Base-by-base conservation (phyloP, 345 rosid genomes). In the Boechera stricta region DNA sequence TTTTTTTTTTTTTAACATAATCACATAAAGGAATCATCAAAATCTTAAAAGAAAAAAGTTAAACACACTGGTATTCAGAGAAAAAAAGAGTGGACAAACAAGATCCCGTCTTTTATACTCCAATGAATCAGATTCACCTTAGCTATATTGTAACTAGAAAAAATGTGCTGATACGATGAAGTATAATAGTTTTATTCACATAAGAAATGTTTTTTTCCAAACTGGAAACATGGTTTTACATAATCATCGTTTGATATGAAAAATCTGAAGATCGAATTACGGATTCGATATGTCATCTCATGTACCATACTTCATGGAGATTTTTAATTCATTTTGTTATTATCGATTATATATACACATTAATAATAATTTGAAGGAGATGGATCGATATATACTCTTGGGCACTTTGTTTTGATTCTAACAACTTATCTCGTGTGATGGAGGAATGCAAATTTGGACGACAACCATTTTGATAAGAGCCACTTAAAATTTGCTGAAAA, bases 351-450 rank as follows among this genome's bases (percentile, higher is more conserved):
- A 32, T 41, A 41, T 42, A 74, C 24, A 44, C 10, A 32, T 10
- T 16, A 55, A 67, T n/a, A 18, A 58, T n/a, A 57, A 7, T 67
- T 29, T 8, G 54, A 59, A 59, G 52, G 49, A 47, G 58, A 59
- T 75, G 21, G 42, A 75, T 57, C 24, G 73, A 75, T 48, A 21
- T 21, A 21, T 21, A 36, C 33, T 75, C 53, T 38, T 39, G 31
- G 53, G 24, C 49, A 62, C 32, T 73, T 63, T 53, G 63, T 54
- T 10, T 12, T 10, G 16, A 63, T 52, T 73, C 26, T 52, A 16
- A 49, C 31, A 76, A 59, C 74, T 76, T 68, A 67, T 75, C 73
- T 47, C 72, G 53, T 60, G 64, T 69, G 57, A 69, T 76, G 64
- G 49, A 61, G 38, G 49, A 69, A 70, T 53, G 41, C 57, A 69